phyloP scores from a whole-genome alignment of 2,329 filamentous ascomycete genomes.

The Colletotrichum melonis region DNA sequence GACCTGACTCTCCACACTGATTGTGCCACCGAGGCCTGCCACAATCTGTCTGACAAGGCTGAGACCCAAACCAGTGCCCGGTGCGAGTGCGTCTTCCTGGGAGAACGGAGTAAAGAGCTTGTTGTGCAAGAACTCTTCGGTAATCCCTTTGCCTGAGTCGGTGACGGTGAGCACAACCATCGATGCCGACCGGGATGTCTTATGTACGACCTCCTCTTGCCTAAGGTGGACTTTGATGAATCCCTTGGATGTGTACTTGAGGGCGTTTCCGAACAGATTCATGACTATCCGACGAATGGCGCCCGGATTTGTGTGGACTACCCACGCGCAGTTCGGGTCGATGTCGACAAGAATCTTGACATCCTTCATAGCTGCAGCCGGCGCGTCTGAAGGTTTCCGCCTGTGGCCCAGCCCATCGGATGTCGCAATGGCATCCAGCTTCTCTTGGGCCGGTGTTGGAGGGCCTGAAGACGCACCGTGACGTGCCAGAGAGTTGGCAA shows the following conservation, averaged over 20 bases:
- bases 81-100: conserved; percentile 68
- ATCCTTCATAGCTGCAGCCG: conserved; percentile 38
- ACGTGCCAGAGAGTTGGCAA: conserved; percentile 43
- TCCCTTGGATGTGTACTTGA: conserved; percentile 63
- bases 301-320: conserved; percentile 65
- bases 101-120: conserved; percentile 70
- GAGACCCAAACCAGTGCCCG: conserved; percentile 70
- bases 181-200: conserved; percentile 38
- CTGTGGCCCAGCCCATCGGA: conserved; percentile 21
- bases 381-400: conserved; percentile 16
- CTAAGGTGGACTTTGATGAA: conserved; percentile 52
- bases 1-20: conserved; percentile 63
- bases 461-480: conserved; percentile 41
- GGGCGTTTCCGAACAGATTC: conserved; percentile 64
- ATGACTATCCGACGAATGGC: conserved; percentile 62
- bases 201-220: conserved; percentile 36
- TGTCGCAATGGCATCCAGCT: conserved; percentile 35
- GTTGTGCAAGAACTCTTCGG: conserved; percentile 66
- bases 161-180: conserved; percentile 56
- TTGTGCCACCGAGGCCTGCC: conserved; percentile 64
- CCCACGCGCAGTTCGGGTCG: conserved; percentile 57
- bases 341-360: conserved; percentile 62
- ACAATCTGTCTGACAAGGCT: conserved; percentile 70
- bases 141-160: conserved; percentile 73
- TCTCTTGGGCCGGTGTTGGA: conserved; percentile 33